Base-by-base conservation (phyloP, 768 basidiomycete species). In the Macrolepiota dolichaula region DNA sequence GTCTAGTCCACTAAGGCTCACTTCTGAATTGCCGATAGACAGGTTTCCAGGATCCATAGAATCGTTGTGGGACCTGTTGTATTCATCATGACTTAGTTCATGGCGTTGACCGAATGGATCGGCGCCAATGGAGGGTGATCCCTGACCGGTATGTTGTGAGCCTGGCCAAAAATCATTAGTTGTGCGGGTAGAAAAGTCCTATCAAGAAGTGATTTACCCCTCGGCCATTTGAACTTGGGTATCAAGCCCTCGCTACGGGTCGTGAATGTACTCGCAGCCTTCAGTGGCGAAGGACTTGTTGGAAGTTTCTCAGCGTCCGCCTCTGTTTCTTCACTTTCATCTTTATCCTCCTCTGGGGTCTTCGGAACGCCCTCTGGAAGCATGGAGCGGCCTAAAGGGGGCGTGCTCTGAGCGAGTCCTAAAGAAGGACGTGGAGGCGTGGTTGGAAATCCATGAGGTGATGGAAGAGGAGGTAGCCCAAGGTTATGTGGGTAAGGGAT, bases 231-330 rank as follows among this genome's bases (percentile, higher is more conserved):
- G 51, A 77, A 76, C 50, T 64, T 69, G 3, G 76, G 75, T 56
- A 77, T 67, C 40, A 75, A 64, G 35, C 65, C 69, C 24, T 76
- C 76, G 24, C 67, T 68, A 4, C 36, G 56, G 37, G 51, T 59
- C 1, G 27, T 55, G 2, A 35, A 66, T 25, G 55, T 58, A 11
- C 47, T 19, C 11, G 46, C 56, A 51, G 59, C 68, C 59, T 78
- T 78, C 68, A 72, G 70, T 9, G 77, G 76, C 2, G 79, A 78
- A 1, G 78, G 76, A 51, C 73, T 76, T 6, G 61, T 67, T 5
- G 77, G 76, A 17, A 78, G 65, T 64, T 68, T 65, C 15, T 62
- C 66, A 10, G 74, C 67, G 57, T 73, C 69, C n/a, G 67, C 65
- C n/a, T 66, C 67, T 4, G 68, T 65, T n/a, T 67, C 69, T 15